Percentiles rank a stretch among this genome's conserved stretches.
Conservation (phyloP, 495 filamentous ascomycete species). For the Emericellopsis terricola region DNA sequence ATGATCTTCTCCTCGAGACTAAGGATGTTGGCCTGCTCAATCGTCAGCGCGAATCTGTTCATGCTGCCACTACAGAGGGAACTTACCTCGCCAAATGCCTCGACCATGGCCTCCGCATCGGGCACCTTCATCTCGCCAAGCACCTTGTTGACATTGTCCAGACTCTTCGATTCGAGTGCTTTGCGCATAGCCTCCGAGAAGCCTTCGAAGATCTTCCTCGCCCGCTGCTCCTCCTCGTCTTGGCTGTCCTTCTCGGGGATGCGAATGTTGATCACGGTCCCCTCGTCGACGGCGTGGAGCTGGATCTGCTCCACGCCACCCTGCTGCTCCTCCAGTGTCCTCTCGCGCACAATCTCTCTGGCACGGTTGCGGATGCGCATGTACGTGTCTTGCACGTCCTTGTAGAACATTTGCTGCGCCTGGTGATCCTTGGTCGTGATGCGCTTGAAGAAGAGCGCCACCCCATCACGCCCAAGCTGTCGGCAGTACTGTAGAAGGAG, state of each 20-base stretch:
- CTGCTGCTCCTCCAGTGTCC: conserved; percentile 45
- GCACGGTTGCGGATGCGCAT: conserved; percentile 58
- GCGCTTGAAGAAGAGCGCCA: conserved; percentile 87
- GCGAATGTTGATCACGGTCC: conserved; percentile 78
- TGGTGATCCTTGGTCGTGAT: conserved; percentile 86
- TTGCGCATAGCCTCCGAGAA: conserved; percentile 67
- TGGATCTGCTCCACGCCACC: conserved; percentile 89
- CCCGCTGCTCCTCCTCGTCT: conserved; percentile 44
- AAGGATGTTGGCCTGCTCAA: conserved; percentile 73
- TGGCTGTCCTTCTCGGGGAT: conserved; percentile 48
- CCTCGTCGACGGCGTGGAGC: conserved; percentile 86
- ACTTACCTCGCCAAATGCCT: conserved; percentile 55
- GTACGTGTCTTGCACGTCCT: conserved; percentile 84
- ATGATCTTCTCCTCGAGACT: conserved; percentile 86
- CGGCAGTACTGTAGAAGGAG: conserved; percentile 89
- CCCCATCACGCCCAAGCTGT: conserved; percentile 71
- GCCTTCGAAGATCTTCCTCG: conserved; percentile 59
- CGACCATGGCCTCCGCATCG: conserved; percentile 83
- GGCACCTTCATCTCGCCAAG: conserved; percentile 78
- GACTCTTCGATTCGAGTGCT: conserved; percentile 64
- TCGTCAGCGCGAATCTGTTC: too few species aligned
- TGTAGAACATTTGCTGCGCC: conserved; percentile 77
- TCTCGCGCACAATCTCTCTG: conserved; percentile 51
- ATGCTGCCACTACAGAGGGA: not conserved
- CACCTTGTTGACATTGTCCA: conserved; percentile 94